A percentile compares a stretch with the other conserved stretches of the same genome.
phyloP scores from a whole-genome alignment of 768 basidiomycete species.

The Suillus spraguei region DNA sequence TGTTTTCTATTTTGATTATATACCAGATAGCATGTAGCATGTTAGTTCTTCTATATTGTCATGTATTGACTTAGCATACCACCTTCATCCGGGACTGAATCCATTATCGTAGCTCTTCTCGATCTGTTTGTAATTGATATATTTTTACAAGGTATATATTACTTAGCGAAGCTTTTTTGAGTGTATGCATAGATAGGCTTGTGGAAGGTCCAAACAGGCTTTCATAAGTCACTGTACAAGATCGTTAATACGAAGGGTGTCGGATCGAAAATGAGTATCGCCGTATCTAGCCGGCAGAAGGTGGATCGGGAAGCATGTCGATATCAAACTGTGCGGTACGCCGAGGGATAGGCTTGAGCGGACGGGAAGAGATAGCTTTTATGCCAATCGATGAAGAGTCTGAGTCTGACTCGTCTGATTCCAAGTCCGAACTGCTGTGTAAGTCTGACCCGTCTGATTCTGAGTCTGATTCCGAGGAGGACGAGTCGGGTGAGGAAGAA shows the following conservation, averaged over 20 bases:
- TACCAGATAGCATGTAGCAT: background rate
- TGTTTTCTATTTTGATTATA: background rate
- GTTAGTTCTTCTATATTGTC: background rate
- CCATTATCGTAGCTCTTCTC: background rate
- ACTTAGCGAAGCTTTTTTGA: background rate
- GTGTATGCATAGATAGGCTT: background rate
- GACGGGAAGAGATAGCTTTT: slow-evolving; percentile 43
- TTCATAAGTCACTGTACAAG: background rate
- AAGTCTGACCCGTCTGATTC: slow-evolving; percentile 13
- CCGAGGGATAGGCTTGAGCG: slow-evolving; percentile 52
- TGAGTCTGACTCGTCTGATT: slow-evolving; percentile 12
- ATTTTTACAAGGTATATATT: background rate
- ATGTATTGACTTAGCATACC: slow-evolving; percentile 2
- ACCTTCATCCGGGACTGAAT: background rate
- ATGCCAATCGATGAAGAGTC: slow-evolving; percentile 32
- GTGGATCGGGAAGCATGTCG: slow-evolving; percentile 27
- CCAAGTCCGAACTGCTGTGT: slow-evolving; percentile 19
- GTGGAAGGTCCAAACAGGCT: background rate
- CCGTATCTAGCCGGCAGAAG: background rate
- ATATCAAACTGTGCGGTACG: slow-evolving; percentile 29
- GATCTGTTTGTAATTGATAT: background rate
- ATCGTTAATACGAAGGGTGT: background rate
- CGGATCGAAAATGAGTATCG: background rate
- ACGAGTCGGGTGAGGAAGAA: slow-evolving; percentile 3
- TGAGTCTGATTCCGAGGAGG: slow-evolving; percentile 10